Evolutionary conservation across 257 asterid genomes (phyloP).

Genomic region (Rhazya stricta): DNA sequence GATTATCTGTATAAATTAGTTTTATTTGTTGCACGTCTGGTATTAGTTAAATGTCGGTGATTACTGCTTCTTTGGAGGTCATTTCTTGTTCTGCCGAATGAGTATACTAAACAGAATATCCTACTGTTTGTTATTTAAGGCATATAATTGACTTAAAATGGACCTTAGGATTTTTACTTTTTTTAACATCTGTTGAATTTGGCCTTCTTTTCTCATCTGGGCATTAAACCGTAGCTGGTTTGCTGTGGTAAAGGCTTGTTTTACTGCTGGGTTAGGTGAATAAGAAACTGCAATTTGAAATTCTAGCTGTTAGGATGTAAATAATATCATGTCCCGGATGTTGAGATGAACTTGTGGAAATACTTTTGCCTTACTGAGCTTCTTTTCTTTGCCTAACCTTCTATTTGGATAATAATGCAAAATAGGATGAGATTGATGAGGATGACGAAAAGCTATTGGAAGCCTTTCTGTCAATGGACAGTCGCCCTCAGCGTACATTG

Average conservation of each 20-base stretch:
- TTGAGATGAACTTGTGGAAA: background rate
- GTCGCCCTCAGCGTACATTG: constrained; percentile 64
- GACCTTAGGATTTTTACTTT: background rate
- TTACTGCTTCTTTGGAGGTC: background rate
- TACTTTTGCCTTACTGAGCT: background rate
- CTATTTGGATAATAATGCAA: background rate
- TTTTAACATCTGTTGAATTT: background rate
- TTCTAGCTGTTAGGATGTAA: background rate
- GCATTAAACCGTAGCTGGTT: background rate
- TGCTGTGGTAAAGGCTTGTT: background rate
- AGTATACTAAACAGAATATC: background rate
- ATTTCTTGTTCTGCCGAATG: background rate
- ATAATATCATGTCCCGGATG: background rate
- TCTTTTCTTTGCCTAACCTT: background rate
- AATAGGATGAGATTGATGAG: constrained; percentile 62
- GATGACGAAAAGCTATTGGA: constrained; percentile 70
- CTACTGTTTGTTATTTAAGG: background rate
- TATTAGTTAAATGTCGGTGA: background rate
- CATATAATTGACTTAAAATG: background rate
- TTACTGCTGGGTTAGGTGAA: background rate
- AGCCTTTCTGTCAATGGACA: constrained; percentile 59
- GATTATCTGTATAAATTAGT: background rate
- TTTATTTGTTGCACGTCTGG: background rate
- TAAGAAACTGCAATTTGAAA: background rate
- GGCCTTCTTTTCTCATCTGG: background rate